Evolutionary conservation across 176 grass and related monocot species (phyloP).

Genomic region (Saccharum officinarum): DNA sequence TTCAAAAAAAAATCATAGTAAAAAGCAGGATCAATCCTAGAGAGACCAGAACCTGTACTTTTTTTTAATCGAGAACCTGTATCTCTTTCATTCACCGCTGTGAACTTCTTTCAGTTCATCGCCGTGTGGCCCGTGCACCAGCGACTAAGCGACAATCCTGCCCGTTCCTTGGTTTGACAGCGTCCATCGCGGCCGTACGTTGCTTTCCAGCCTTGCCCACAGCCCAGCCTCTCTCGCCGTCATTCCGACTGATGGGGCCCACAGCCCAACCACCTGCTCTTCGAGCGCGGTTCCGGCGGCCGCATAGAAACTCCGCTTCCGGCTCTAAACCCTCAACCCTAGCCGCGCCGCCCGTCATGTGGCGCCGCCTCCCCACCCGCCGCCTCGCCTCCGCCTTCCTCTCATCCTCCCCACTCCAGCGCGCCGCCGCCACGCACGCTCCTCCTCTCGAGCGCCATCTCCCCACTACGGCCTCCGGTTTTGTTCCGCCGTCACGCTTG

Average conservation of each 20-base stretch:
- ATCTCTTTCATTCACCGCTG: too few species aligned
- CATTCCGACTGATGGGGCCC: neutral
- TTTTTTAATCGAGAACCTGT: too few species aligned
- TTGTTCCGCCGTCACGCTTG: neutral
- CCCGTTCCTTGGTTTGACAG: neutral
- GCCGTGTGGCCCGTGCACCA: neutral
- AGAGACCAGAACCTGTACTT: too few species aligned
- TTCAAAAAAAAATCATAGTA: too few species aligned
- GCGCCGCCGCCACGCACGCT: slow-evolving; percentile 1
- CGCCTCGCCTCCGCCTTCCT: slow-evolving; percentile 30
- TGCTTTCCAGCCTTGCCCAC: neutral
- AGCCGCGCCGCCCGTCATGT: slow-evolving; percentile 29
- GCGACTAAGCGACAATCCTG: neutral
- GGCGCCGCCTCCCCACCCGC: slow-evolving; percentile 36
- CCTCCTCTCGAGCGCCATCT: slow-evolving; percentile 8
- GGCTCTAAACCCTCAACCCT: neutral
- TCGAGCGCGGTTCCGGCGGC: neutral
- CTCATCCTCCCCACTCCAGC: neutral
- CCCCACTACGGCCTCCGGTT: neutral
- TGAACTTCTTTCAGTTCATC: too few species aligned
- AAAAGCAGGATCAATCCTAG: neutral
- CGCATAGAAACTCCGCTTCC: neutral
- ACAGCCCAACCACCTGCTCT: neutral
- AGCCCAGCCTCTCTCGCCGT: neutral
- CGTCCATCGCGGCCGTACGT: neutral